phyloP scores from a whole-genome alignment of 495 filamentous ascomycete species.

The Podospora didyma region DNA sequence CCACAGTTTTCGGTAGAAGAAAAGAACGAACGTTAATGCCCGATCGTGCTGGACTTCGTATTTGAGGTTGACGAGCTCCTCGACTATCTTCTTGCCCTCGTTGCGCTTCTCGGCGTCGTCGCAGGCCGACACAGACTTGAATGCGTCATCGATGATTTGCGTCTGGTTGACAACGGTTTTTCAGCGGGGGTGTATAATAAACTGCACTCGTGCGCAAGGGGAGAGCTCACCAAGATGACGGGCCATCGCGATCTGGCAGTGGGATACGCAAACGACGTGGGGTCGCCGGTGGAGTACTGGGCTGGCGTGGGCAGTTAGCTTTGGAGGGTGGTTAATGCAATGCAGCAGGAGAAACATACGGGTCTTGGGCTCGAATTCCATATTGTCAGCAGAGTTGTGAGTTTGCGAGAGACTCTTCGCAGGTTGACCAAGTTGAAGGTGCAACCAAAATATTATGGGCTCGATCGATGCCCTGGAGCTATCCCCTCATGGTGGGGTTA shows the following conservation, averaged over 20 bases:
- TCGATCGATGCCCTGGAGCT: neutral
- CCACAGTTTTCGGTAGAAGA: neutral
- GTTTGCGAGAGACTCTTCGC: neutral
- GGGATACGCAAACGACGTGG: constrained; percentile 77
- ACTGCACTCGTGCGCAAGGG: neutral
- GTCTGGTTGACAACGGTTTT: constrained; percentile 72
- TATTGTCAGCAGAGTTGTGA: constrained; percentile 15
- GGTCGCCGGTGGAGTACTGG: constrained; percentile 74
- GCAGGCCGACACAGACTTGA: constrained; percentile 63
- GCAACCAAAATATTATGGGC: neutral
- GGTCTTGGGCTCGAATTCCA: constrained; percentile 63
- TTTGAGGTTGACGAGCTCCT: constrained; percentile 77
- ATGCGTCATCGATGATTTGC: constrained; percentile 88
- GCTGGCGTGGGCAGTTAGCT: constrained; percentile 43
- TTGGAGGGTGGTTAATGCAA: neutral
- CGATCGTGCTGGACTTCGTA: constrained; percentile 94
- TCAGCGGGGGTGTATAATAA: too few relatives aligned
- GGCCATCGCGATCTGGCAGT: constrained; percentile 89
- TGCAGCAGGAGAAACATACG: constrained; percentile 37
- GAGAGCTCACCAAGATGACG: constrained; percentile 69
- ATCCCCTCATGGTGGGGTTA: neutral
- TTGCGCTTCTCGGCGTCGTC: constrained; percentile 58
- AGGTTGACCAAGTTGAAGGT: neutral
- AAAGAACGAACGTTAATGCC: constrained; percentile 63
- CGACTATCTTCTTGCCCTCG: constrained; percentile 84